Base-by-base conservation (phyloP, 768 basidiomycete genomes). In the Kwoniella sp. region DNA sequence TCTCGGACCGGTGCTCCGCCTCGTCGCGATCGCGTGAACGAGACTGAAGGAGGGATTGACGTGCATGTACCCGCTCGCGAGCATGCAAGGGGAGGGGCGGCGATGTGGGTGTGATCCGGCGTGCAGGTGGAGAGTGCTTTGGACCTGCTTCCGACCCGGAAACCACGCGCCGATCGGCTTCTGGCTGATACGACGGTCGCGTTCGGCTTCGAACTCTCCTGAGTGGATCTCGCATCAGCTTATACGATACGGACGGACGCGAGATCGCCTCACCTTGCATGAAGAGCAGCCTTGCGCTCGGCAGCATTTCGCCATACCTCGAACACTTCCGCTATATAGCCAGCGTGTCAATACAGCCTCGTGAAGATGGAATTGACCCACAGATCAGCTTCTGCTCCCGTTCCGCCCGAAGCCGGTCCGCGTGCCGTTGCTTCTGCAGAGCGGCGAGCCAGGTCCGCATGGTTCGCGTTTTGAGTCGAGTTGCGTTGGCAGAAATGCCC, bases 241-340 rank as follows among this genome's bases (percentile, higher is more conserved):
- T 40, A n/a, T n/a, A 11, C 26, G 10, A 3, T n/a, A n/a, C n/a
- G n/a, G n/a, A n/a, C n/a, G n/a, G n/a, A n/a, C n/a, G 9, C 20
- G 47, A 46, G 7, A 26, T 33, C 15, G 9, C 31, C 57, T 48
- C 23, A 63, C 57, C 34, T 43, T 7, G 40, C 47, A 23, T 44
- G 40, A 17, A 48, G 15, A 14, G 59, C 48, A 1, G 39, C 38
- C 42, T 39, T 47, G 32, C 32, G 25, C n/a, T n/a, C 27, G 26
- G 50, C 36, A 14, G 51, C 54, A n/a, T 65, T 56, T 36, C 41
- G 40, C 56, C 59, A 59, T 6, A 56, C 25, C 9, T 20, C 38
- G 17, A 61, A 53, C 0, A 34, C 50, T 17, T 61, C 59, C 29
- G 26, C 59, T 61, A 32, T 1, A 40, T 9, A 40, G 20, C 23